Evolutionary conservation across 169 alveolate species (phyloP), one percentile per base, ranked within the genome.

Genomic region (Besnoitia besnoiti): DNA sequence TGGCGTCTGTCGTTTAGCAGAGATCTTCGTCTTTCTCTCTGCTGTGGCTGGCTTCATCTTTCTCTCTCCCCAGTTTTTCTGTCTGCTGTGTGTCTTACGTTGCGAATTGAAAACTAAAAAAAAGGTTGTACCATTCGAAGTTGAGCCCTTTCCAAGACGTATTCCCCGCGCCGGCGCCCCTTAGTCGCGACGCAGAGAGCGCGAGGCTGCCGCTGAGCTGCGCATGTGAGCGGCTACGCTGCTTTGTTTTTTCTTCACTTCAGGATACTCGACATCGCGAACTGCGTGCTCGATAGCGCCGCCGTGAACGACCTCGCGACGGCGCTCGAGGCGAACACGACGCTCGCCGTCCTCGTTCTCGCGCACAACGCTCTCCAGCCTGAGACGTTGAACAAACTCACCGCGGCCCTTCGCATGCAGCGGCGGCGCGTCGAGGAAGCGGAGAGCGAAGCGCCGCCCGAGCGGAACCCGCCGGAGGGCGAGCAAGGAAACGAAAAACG

Each of bases 201-300:
- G n/a, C n/a, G n/a, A n/a, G n/a, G n/a, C n/a, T n/a, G n/a, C n/a
- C n/a, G n/a, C n/a, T n/a, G n/a, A n/a, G 19, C 62, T 10, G 8
- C 42, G 40, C 24, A n/a, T 12, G 80, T 10, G 24, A 67, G 80
- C 19, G 8, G 37, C 12, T 50, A n/a, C n/a, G n/a, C n/a, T n/a
- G n/a, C 40, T 67, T 67, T 67, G 19, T n/a, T 33, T 24, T 14
- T 67, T n/a, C 21, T 42, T 47, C 49, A 16, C 14, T 19, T 37
- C 87, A 77, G 87, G 30, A 77, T 77, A 3, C 61, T 77, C 39
- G 87, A 77, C 59, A 37, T 77, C 19, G 87, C 87, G 61, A 77
- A 42, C 87, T 77, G 87, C 87, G 35, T 77, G 55, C 59, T 77
- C 37, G 14, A 51, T 35, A 35, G 59, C 49, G 87, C 35, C 37